These are phyloP conservation scores for sorghum (Sorghum bicolor) DNA, from an alignment of 176 grass and related monocot genomes.

Conservation along the genomic window Sorghum_bicolor_NCBIv3 NC_012879.2:54588501-54589000, in stretches of 20 bases:
- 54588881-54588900: not conserved
- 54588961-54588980: not conserved
- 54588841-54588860: not conserved
- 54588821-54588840: not conserved
- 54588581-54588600: not conserved
- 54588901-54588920: not conserved
- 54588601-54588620: not conserved
- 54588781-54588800: not conserved
- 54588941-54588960: not conserved
- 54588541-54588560: conserved; percentile 14
- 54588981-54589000: not conserved
- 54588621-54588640: not conserved
- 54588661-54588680: not conserved
- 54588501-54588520: conserved; percentile 3
- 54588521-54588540: conserved; percentile 28
- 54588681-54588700: not conserved
- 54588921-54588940: not conserved
- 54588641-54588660: not conserved
- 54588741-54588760: not conserved
- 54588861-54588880: not conserved
- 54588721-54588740: not conserved
- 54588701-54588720: not conserved
- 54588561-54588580: conserved; percentile 6
- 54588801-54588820: not conserved
- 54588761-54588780: not conserved